A percentile compares a stretch with the other conserved stretches of the same genome.
These are phyloP conservation scores for Neurospora intermedia DNA, from an alignment of 495 filamentous ascomycete genomes.

Conservation along the genomic window DNA sequence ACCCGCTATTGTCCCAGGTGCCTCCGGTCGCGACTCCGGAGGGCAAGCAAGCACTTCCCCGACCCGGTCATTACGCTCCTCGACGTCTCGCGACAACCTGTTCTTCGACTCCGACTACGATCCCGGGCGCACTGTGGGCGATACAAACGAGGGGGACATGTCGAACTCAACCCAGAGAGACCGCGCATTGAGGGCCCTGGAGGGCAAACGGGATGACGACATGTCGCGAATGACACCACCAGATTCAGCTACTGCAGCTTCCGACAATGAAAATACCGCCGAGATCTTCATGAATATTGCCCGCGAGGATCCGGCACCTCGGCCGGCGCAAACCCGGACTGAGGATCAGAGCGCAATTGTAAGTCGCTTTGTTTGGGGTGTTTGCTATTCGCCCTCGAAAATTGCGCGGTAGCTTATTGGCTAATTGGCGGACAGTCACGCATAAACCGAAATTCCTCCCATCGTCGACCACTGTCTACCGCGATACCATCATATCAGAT, in stretches of 20 bases:
- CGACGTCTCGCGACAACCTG: slow-evolving; percentile 37
- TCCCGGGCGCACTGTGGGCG: slow-evolving; percentile 18
- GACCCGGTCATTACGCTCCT: slow-evolving; percentile 41
- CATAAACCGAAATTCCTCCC: slow-evolving; percentile 22
- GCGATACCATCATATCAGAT: slow-evolving; percentile 28
- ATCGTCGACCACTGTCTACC: slow-evolving; percentile 36
- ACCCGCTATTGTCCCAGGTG: slow-evolving; percentile 8
- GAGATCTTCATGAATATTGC: slow-evolving; percentile 47
- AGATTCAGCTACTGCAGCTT: slow-evolving; percentile 29
- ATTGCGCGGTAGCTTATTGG: background rate
- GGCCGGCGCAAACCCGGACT: slow-evolving; percentile 12
- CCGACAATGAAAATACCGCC: slow-evolving; percentile 35
- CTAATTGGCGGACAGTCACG: slow-evolving; percentile 25
- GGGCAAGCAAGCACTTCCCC: slow-evolving; percentile 31
- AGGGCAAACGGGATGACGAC: slow-evolving; percentile 31
- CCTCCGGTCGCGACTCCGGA: slow-evolving; percentile 8
- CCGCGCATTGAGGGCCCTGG: slow-evolving; percentile 37
- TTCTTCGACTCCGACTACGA: slow-evolving; percentile 42
- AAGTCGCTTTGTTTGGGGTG: slow-evolving; percentile 17
- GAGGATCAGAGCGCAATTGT: slow-evolving; percentile 30
- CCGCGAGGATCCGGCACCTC: slow-evolving; percentile 34
- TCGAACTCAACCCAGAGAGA: slow-evolving; percentile 36
- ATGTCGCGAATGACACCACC: slow-evolving; percentile 29
- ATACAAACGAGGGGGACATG: slow-evolving; percentile 27
- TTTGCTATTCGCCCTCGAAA: background rate